Percentiles rank a stretch among this genome's conserved stretches.
phyloP scores from a whole-genome alignment of 768 basidiomycete genomes.

The Lactarius deliciosus region DNA sequence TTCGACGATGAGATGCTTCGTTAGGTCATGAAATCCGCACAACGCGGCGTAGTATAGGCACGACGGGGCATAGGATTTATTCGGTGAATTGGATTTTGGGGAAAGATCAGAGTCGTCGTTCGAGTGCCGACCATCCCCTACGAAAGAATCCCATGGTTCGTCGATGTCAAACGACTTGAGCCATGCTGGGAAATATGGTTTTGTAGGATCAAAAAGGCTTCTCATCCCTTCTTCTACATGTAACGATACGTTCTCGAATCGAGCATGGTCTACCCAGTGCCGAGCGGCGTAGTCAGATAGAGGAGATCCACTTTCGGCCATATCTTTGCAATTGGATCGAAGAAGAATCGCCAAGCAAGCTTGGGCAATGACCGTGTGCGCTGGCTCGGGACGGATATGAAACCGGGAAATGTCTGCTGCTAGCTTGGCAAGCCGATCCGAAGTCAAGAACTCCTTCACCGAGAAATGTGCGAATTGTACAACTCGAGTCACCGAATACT shows the following conservation, averaged over 20 bases:
- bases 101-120: too few species aligned
- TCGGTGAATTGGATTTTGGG: not conserved
- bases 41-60: not conserved
- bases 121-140: too few species aligned
- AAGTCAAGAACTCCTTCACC: slow-evolving; percentile 3
- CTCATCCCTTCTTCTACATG: not conserved
- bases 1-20: not conserved
- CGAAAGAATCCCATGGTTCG: not conserved
- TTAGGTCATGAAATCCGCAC: not conserved
- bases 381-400: not conserved
- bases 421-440: not conserved
- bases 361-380: not conserved
- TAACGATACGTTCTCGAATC: not conserved
- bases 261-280: not conserved
- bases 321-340: not conserved
- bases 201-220: not conserved
- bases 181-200: not conserved
- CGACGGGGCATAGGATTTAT: not conserved
- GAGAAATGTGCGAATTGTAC: slow-evolving; percentile 3
- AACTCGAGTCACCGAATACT: not conserved
- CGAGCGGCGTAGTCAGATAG: not conserved
- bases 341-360: not conserved
- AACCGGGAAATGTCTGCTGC: not conserved
- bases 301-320: not conserved
- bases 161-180: not conserved